Evolutionary conservation across 257 asterid species (phyloP).

Genomic region (Solanum sejunctum): DNA sequence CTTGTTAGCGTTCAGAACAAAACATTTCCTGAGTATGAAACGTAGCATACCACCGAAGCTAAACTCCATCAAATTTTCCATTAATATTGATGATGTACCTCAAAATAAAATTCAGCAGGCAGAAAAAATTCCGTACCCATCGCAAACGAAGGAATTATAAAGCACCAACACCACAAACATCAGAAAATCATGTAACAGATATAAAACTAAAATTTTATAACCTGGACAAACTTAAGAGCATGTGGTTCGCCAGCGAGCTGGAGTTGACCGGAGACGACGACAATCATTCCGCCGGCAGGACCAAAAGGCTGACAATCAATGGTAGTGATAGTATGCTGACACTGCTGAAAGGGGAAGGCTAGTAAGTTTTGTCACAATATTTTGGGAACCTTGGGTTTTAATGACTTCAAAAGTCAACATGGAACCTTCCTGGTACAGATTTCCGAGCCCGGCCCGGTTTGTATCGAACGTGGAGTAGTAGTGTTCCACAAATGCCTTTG

Average conservation of each 20-base stretch:
- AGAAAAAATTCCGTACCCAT: background rate
- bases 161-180: background rate
- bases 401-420: slow-evolving; percentile 50
- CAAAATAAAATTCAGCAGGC: background rate
- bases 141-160: background rate
- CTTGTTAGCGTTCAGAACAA: background rate
- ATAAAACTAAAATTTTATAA: background rate
- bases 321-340: slow-evolving; percentile 38
- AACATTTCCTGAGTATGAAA: background rate
- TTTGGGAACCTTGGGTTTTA: slow-evolving; percentile 31
- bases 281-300: slow-evolving; percentile 43
- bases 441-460: slow-evolving; percentile 23
- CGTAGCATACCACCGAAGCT: no score
- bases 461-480: slow-evolving; percentile 39
- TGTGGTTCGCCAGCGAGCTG: slow-evolving; percentile 40
- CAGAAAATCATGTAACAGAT: background rate
- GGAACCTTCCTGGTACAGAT: slow-evolving; percentile 30
- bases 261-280: slow-evolving; percentile 39
- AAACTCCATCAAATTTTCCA: background rate
- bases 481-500: slow-evolving; percentile 49
- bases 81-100: background rate
- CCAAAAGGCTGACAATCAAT: slow-evolving; percentile 58
- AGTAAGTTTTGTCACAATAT: slow-evolving; percentile 24
- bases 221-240: slow-evolving; percentile 34
- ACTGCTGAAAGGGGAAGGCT: slow-evolving; percentile 38